Conservation (phyloP, 1,139 yeast genomes). For the Meyerozyma sp. region DNA sequence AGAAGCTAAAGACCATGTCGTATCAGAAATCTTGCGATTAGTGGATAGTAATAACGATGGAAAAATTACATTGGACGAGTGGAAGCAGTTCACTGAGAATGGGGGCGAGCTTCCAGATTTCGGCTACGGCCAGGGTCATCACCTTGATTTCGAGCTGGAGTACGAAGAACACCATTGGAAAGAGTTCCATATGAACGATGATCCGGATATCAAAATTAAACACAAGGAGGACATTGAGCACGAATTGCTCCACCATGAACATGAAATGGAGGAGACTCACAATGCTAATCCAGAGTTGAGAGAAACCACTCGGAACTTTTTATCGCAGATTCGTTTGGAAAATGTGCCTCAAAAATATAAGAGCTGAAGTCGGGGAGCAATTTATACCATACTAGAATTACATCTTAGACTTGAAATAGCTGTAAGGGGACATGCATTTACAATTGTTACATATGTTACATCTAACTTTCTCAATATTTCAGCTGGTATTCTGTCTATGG, state of each 20-base stretch:
- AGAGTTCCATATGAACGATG: conserved; percentile 71
- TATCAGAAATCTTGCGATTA: conserved; percentile 47
- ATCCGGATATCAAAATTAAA: conserved; percentile 73
- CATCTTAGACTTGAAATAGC: no score
- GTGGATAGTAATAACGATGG: conserved; percentile 70
- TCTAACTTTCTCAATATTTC: no score
- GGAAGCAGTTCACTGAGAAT: conserved; percentile 51
- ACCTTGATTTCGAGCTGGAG: conserved; percentile 88
- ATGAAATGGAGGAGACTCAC: conserved; percentile 69
- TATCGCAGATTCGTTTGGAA: conserved; percentile 29
- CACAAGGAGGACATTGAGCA: conserved; percentile 91
- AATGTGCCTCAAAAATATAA: conserved; percentile 33
- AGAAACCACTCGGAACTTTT: conserved; percentile 22
- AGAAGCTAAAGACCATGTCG: conserved; percentile 54
- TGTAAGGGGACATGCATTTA: no score
- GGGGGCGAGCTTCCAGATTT: conserved; percentile 86
- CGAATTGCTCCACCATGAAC: conserved; percentile 82
- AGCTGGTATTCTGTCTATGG: no score
- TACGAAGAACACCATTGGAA: conserved; percentile 96
- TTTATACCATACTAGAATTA: no score
- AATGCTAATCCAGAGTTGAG: conserved; percentile 45
- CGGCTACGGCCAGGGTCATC: conserved; percentile 96
- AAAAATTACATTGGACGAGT: conserved; percentile 61
- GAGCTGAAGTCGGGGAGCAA: no score
- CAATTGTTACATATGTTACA: no score